phyloP scores from a whole-genome alignment of 495 filamentous ascomycete genomes.

The Daldinia loculata region DNA sequence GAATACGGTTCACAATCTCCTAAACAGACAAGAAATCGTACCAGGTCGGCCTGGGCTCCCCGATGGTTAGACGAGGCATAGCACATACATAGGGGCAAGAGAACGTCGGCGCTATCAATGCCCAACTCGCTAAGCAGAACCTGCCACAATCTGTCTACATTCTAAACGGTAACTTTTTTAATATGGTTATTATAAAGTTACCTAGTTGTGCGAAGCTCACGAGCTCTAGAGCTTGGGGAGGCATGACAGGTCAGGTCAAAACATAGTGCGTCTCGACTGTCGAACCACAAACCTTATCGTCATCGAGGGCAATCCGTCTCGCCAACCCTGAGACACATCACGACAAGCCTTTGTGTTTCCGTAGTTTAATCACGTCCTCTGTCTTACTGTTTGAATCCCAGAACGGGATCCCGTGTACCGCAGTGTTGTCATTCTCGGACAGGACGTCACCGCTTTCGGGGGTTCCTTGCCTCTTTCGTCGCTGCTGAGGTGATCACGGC shows the following conservation, averaged over 20 bases:
- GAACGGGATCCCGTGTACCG: conserved; percentile 37
- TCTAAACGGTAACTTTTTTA: not conserved
- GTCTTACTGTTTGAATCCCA: conserved; percentile 36
- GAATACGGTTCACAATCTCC: not conserved
- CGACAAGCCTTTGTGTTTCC: conserved; percentile 36
- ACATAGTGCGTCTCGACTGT: conserved; percentile 34
- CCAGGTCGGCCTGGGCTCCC: conserved; percentile 24
- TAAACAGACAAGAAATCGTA: not conserved
- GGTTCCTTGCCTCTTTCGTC: conserved; percentile 32
- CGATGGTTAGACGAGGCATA: conserved; percentile 24
- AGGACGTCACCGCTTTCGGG: conserved; percentile 37
- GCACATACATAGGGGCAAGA: conserved; percentile 14
- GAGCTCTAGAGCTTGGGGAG: conserved; percentile 7
- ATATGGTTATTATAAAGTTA: conserved; percentile 7
- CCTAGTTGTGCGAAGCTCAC: conserved; percentile 4
- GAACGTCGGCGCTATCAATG: conserved; percentile 3
- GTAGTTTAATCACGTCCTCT: conserved; percentile 40
- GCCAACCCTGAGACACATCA: conserved; percentile 42
- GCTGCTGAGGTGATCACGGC: conserved; percentile 33
- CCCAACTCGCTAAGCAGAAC: conserved; percentile 17
- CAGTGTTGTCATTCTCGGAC: conserved; percentile 42
- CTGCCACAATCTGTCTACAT: not conserved
- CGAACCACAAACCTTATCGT: conserved; percentile 19
- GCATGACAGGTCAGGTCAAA: conserved; percentile 21
- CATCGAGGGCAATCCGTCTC: conserved; percentile 26